Conservation (phyloP, 805 yeast species). For the Wickerhamiella parazyma region DNA sequence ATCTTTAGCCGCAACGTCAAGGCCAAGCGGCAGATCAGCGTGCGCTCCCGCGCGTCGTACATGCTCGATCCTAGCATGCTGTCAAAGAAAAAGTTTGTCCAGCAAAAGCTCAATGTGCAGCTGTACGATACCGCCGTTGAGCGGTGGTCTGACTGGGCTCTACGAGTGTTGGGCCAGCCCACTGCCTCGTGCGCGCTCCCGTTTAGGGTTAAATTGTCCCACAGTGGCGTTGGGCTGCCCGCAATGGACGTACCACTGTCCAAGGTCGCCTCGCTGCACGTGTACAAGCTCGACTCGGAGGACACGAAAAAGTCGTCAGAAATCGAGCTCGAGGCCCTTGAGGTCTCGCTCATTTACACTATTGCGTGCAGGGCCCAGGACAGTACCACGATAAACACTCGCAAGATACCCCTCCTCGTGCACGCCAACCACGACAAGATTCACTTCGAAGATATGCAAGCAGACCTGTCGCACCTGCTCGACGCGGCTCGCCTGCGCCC, state of each 20-base stretch:
- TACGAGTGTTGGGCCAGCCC: neutral
- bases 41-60: neutral
- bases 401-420: neutral
- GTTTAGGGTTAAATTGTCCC: neutral
- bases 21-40: neutral
- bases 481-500: neutral
- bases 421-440: neutral
- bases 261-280: neutral
- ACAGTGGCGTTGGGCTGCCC: constrained; percentile 3
- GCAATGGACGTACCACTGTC: constrained; percentile 1
- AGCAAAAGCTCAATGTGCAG: constrained; percentile 1
- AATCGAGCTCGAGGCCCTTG: neutral
- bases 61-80: neutral
- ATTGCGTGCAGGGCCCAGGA: neutral
- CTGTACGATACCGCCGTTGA: constrained; percentile 1
- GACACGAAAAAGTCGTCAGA: neutral
- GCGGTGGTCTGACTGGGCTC: constrained; percentile 1
- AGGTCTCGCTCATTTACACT: neutral
- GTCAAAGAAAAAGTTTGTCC: neutral
- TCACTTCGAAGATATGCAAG: neutral
- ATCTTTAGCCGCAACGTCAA: neutral
- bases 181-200: neutral
- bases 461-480: neutral
- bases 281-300: neutral
- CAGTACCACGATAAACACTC: neutral